Evolutionary conservation across 176 grass and related monocot species (phyloP).

Genomic region (Otatea glauca): DNA sequence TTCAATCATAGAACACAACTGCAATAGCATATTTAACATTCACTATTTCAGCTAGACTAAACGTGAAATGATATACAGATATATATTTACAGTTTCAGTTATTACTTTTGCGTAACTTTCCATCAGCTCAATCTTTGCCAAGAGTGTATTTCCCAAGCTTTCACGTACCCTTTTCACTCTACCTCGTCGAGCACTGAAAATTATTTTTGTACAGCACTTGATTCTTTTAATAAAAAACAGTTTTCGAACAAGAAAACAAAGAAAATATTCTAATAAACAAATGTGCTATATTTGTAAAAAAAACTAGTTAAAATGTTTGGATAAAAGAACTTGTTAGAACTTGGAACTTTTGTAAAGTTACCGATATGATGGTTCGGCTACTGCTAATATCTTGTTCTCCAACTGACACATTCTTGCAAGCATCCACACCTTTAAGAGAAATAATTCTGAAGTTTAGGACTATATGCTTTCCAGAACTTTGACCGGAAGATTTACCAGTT

Average conservation of each 20-base stretch:
- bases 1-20: constrained; percentile 99
- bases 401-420: constrained; percentile 90
- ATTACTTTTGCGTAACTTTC: constrained; percentile 93
- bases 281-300: constrained; percentile 9
- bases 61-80: constrained; percentile 23
- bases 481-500: constrained; percentile 29
- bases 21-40: constrained; percentile 35
- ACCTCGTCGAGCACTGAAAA: constrained; percentile 72
- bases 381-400: constrained; percentile 96
- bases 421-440: constrained; percentile 85
- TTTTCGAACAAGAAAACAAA: background rate
- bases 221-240: constrained; percentile 27
- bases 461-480: constrained; percentile 30
- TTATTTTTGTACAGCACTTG: constrained; percentile 39
- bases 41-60: background rate
- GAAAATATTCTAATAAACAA: constrained; percentile 31
- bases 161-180: constrained; percentile 79
- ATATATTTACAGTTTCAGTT: constrained; percentile 7
- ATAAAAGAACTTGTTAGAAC: background rate
- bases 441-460: constrained; percentile 16
- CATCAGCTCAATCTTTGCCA: constrained; percentile 85
- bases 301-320: background rate
- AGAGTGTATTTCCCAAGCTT: constrained; percentile 84
- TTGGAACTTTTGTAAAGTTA: constrained; percentile 45
- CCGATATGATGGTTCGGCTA: constrained; percentile 93